A percentile compares a stretch with the other conserved stretches of the same genome.
Conservation (phyloP, 352 stramenopile genomes). For the Pilasporangium apinafurcum region DNA sequence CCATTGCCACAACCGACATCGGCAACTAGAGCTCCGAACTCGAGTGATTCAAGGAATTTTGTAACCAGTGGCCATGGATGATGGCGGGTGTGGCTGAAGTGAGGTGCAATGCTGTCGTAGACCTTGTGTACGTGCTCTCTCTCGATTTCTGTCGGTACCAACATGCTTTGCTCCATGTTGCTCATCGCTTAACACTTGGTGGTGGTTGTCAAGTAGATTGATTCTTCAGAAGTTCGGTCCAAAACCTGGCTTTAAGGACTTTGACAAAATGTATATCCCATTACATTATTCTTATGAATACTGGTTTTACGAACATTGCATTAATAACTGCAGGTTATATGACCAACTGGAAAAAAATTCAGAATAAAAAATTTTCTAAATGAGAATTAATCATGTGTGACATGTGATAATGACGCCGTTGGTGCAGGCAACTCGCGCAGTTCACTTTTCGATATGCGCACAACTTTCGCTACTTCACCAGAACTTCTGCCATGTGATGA, state of each 20-base stretch:
- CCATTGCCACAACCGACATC: slow-evolving; percentile 81
- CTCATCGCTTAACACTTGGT: too few relatives aligned
- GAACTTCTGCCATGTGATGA: slow-evolving; percentile 36
- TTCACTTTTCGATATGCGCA: slow-evolving; percentile 64
- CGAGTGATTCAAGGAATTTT: slow-evolving; percentile 41
- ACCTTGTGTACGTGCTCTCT: slow-evolving; percentile 79
- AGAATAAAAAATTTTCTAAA: too few relatives aligned
- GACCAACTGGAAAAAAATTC: too few relatives aligned
- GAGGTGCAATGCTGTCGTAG: slow-evolving; percentile 78
- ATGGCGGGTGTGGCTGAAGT: slow-evolving; percentile 83
- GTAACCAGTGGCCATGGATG: slow-evolving; percentile 74
- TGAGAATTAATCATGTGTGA: slow-evolving; percentile 10
- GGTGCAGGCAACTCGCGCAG: slow-evolving; percentile 45
- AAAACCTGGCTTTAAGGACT: too few relatives aligned
- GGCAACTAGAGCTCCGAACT: slow-evolving; percentile 48
- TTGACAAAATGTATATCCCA: too few relatives aligned
- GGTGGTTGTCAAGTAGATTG: too few relatives aligned
- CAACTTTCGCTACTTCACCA: slow-evolving; percentile 25
- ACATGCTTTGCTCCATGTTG: too few relatives aligned
- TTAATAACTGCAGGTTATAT: too few relatives aligned
- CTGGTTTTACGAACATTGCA: too few relatives aligned
- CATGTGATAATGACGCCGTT: slow-evolving; percentile 12
- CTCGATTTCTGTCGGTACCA: slow-evolving; percentile 55
- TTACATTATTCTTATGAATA: too few relatives aligned
- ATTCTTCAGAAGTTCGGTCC: too few relatives aligned